Evolutionary conservation across 176 grass and related monocot genomes (phyloP).

Genomic region (Tillandsia leiboldiana): DNA sequence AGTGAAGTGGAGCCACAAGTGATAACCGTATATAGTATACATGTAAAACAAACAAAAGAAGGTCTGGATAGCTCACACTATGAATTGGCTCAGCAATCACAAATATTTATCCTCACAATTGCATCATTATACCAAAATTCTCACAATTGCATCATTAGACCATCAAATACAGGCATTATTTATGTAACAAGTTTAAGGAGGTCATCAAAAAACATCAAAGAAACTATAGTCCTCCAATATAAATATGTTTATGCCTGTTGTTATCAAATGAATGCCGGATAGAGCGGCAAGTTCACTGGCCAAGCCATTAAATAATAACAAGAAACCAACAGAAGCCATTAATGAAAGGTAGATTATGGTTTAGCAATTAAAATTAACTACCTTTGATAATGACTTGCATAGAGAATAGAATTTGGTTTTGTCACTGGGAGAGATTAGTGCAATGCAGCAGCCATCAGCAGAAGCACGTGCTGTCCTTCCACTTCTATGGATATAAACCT

Average conservation of each 20-base stretch:
- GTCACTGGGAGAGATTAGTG: conserved; percentile 63
- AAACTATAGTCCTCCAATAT: no score
- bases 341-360: background rate
- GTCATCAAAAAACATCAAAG: no score
- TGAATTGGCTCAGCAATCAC: no score
- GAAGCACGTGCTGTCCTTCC: conserved; percentile 79
- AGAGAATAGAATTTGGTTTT: conserved; percentile 80
- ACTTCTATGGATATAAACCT: conserved; percentile 99
- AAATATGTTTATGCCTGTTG: no score
- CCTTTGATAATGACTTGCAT: conserved; percentile 85
- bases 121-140: conserved; percentile 10
- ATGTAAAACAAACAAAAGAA: no score
- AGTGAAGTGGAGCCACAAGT: background rate
- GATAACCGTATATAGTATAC: no score
- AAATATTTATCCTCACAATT: no score
- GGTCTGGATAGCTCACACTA: no score
- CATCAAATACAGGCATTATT: no score
- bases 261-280: background rate
- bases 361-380: conserved; percentile 21
- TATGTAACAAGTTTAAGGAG: no score
- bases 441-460: conserved; percentile 77
- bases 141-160: background rate
- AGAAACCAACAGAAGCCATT: background rate
- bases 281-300: background rate
- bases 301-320: background rate